Percentiles rank a stretch among this genome's conserved stretches.
Conservation (phyloP, 495 filamentous ascomycete genomes). For the Niebla homalea region DNA sequence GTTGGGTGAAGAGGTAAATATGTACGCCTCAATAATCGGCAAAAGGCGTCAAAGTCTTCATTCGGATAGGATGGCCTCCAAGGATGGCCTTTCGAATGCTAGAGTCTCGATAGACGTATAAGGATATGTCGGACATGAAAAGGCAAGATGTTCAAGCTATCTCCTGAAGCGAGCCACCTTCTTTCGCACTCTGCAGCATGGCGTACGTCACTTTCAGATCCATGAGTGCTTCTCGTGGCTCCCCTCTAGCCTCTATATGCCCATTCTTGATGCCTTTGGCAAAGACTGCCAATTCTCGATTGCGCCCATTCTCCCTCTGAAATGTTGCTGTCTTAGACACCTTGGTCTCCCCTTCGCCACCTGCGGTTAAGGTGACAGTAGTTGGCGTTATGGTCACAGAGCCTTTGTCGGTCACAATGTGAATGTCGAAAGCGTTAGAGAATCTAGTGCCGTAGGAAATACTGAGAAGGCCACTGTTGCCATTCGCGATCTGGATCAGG, state of each 20-base stretch:
- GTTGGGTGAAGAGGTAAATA: no score
- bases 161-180: slow-evolving; percentile 4
- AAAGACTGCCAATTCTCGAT: slow-evolving; percentile 7
- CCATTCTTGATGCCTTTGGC: slow-evolving; percentile 6
- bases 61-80: not conserved
- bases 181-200: slow-evolving; percentile 9
- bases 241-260: not conserved
- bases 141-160: not conserved
- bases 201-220: slow-evolving; percentile 9
- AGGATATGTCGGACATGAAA: no score
- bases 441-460: slow-evolving; percentile 6
- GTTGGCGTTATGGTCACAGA: slow-evolving; percentile 4
- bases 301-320: slow-evolving; percentile 1
- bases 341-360: not conserved
- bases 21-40: no score
- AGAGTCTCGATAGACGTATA: not conserved
- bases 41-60: no score
- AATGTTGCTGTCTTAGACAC: not conserved
- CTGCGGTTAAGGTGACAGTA: not conserved
- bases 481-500: slow-evolving; percentile 3
- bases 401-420: slow-evolving; percentile 6
- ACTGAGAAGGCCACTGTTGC: slow-evolving; percentile 9
- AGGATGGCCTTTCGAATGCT: not conserved
- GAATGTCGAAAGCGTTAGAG: slow-evolving; percentile 5
- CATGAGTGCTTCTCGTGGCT: slow-evolving; percentile 7